Evolutionary conservation across 2,329 filamentous ascomycete genomes (phyloP).

Genomic region (Metarhizium robertsii): DNA sequence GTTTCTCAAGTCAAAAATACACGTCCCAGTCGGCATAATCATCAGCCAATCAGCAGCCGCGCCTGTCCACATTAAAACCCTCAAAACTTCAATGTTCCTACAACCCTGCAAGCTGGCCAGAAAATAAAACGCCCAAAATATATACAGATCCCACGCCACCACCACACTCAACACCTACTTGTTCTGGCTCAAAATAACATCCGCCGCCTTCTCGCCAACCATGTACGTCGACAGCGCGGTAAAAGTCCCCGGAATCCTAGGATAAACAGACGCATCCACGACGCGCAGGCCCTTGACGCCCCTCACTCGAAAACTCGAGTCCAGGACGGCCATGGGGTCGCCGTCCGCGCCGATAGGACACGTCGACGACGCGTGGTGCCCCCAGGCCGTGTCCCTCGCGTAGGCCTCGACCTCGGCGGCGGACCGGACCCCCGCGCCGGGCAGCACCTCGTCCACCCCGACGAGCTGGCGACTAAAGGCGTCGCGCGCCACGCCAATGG

Average conservation of each 20-base stretch:
- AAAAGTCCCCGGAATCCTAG: constrained; percentile 39
- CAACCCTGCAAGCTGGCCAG: too few species aligned
- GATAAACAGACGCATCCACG: constrained; percentile 48
- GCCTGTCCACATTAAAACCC: too few species aligned
- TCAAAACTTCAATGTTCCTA: too few species aligned
- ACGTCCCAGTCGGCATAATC: too few species aligned
- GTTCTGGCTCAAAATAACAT: constrained; percentile 9
- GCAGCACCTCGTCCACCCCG: constrained; percentile 14
- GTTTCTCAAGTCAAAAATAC: too few species aligned
- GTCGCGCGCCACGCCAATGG: constrained; percentile 40
- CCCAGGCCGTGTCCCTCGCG: constrained; percentile 39
- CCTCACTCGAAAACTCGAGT: constrained; percentile 43
- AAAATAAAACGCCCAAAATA: too few species aligned
- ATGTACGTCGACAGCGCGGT: constrained; percentile 41
- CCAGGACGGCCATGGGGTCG: constrained; percentile 45
- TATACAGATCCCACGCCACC: too few species aligned
- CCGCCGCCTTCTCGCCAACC: constrained; percentile 45
- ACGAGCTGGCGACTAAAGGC: constrained; percentile 18
- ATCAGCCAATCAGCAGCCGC: too few species aligned
- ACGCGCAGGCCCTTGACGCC: constrained; percentile 44
- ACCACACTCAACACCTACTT: background rate
- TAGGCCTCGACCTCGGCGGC: constrained; percentile 36
- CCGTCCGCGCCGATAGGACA: constrained; percentile 43
- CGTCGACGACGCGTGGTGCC: constrained; percentile 48
- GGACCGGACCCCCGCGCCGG: constrained; percentile 26